Conservation (phyloP, 2,329 filamentous ascomycete species). For the Calonectria henricotiae region DNA sequence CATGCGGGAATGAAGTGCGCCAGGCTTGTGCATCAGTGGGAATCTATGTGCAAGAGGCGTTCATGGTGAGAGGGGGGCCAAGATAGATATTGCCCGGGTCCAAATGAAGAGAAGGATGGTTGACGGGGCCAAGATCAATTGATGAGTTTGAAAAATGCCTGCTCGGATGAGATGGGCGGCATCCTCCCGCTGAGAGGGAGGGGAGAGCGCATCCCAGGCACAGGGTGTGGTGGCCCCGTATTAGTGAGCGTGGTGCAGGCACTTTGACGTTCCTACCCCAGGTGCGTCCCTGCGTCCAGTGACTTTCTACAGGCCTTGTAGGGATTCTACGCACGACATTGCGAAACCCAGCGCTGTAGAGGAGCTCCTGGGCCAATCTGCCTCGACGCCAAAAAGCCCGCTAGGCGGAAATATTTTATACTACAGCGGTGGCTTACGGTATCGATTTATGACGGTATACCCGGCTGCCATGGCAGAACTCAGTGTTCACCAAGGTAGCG, state of each 20-base stretch:
- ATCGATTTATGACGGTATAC: not conserved
- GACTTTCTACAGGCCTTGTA: not conserved
- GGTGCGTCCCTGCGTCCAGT: constrained; percentile 11
- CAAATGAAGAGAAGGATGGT: constrained; percentile 1
- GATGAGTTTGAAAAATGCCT: not conserved
- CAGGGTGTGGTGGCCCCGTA: constrained; percentile 3
- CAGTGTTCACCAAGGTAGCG: not conserved
- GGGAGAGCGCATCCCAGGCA: constrained; percentile 5
- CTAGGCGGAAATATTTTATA: not conserved
- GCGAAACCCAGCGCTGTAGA: not conserved
- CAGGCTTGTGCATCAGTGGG: not conserved
- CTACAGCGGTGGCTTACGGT: not conserved
- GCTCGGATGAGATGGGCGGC: constrained; percentile 4
- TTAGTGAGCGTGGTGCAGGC: constrained; percentile 10
- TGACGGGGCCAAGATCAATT: not conserved
- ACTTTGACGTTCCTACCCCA: constrained; percentile 8
- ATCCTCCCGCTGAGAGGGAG: not conserved
- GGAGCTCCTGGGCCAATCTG: not conserved
- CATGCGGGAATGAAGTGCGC: not conserved
- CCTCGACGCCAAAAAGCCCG: constrained; percentile 1
- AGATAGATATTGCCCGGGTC: not conserved
- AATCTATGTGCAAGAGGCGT: constrained; percentile 35
- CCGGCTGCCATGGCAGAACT: not conserved
- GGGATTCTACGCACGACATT: not conserved
- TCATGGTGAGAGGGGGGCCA: constrained; percentile 33